These are phyloP conservation scores for Raffaelea deltoideospora DNA, from an alignment of 2,329 filamentous ascomycete species.

Conservation along the genomic window DNA sequence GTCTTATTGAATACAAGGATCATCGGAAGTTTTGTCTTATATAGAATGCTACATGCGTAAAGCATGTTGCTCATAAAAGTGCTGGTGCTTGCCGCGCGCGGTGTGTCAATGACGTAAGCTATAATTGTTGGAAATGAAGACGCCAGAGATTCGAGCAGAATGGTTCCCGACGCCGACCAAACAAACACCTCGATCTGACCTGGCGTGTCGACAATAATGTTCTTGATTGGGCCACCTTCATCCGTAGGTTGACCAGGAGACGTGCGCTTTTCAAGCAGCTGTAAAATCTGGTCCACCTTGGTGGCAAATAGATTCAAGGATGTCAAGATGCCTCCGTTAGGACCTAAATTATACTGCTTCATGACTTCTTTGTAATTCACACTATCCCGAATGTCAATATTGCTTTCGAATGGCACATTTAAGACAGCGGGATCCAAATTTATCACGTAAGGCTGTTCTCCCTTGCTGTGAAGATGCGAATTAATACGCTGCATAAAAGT, in stretches of 20 bases:
- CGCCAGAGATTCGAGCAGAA: constrained; percentile 81
- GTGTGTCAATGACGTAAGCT: constrained; percentile 94
- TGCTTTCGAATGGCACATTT: constrained; percentile 85
- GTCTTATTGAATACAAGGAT: constrained; percentile 99
- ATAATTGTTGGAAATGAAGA: constrained; percentile 93
- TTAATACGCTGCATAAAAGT: constrained; percentile 99
- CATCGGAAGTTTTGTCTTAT: constrained; percentile 98
- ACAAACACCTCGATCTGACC: constrained; percentile 99
- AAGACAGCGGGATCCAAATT: constrained; percentile 94
- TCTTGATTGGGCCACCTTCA: constrained; percentile 50
- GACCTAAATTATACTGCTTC: constrained; percentile 96
- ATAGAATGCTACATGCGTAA: constrained; percentile 94
- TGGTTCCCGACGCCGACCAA: constrained; percentile 91
- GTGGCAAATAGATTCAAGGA: constrained; percentile 93
- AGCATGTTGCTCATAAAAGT: constrained; percentile 99
- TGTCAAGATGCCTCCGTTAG: constrained; percentile 92
- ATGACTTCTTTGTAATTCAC: constrained; percentile 99
- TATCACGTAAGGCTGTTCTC: constrained; percentile 79
- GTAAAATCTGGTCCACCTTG: constrained; percentile 91
- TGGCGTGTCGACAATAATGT: constrained; percentile 88
- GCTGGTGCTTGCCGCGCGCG: constrained; percentile 77
- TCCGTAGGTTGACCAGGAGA: constrained; percentile 45
- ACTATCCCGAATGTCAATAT: constrained; percentile 97
- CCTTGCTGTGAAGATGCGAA: constrained; percentile 70
- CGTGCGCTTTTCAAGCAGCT: constrained; percentile 77